phyloP scores from a whole-genome alignment of 192 early-diverging fungal species.

The Endogone sp. region DNA sequence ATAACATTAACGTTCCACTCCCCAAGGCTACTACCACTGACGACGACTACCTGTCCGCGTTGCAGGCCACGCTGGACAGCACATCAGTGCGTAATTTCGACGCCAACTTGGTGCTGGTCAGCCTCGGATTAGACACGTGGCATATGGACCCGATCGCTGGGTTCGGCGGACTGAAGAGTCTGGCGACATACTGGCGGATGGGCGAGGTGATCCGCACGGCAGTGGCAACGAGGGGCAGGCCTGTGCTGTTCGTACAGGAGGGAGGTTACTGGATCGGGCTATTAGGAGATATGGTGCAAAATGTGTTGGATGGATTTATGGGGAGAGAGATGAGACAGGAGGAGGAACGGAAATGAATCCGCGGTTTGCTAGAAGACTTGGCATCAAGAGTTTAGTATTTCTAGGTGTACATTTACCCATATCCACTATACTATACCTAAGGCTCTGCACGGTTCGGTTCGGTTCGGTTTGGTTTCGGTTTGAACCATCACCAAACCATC shows the following conservation, averaged over 20 bases:
- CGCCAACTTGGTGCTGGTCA: constrained; percentile 56
- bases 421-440: no score
- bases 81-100: constrained; percentile 39
- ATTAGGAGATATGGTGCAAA: constrained; percentile 39
- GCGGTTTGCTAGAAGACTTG: no score
- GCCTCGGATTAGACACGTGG: constrained; percentile 66
- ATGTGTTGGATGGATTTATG: constrained; percentile 39
- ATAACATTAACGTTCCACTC: constrained; percentile 65
- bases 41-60: constrained; percentile 47
- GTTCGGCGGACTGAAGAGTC: constrained; percentile 32
- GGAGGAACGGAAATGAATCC: no score
- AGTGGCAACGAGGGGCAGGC: constrained; percentile 20
- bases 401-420: no score
- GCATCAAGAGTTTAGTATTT: no score
- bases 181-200: constrained; percentile 35
- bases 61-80: constrained; percentile 36
- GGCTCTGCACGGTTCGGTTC: no score
- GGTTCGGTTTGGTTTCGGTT: no score
- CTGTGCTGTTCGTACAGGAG: constrained; percentile 51
- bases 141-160: constrained; percentile 40
- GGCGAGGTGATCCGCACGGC: constrained; percentile 27
- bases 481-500: no score
- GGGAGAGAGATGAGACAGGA: constrained; percentile 14
- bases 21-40: constrained; percentile 44
- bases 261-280: constrained; percentile 51